Evolutionary conservation across 192 early-diverging fungal species (phyloP), one percentile per base, ranked within the genome.

Genomic region (Podila horticola): DNA sequence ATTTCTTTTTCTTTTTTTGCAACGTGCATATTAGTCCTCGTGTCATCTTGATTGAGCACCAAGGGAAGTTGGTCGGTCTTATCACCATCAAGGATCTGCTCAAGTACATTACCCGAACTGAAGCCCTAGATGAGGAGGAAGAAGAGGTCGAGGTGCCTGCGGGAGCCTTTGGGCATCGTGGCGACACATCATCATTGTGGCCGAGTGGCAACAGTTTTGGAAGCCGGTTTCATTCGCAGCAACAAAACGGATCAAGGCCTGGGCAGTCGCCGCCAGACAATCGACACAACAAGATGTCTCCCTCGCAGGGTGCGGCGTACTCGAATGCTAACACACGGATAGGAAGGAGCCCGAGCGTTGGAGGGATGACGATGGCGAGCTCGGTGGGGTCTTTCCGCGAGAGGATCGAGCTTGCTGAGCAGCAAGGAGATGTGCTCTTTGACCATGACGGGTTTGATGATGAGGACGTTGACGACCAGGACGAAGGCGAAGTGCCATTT

Each of bases 81-180:
- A 83, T 94, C 38, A 95, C 94, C 2, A 90, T 92, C 71, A 95
- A 95, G 69, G 94, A 95, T 82, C 73, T 95, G 13, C 72, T 95
- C 17, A 85, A 85, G 58, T 90, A 90, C 60, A 90, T 88, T 34
- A 85, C 84, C 22, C 72, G 75, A 28, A 87, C 82, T 10, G 87
- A 90, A 48, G 83, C 82, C 4, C 55, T 81, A 26, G 86, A 77
- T 6, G 70, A 69, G 36, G 74, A 73, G 31, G 77, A 73, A 55
- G 77, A 73, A 0, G 77, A 73, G 66, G 22, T 61, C 3, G 77
- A 81, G 60, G 66, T 69, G 7, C 50, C 69, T 15, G 38, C 66
- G 10, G 71, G 59, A 9, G 17, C 31, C 0, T 63, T 61, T 66
- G 61, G 60, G 28, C 22, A 62, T 58, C 22, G n/a, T 28, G n/a